Evolutionary conservation across 495 filamentous ascomycete species (phyloP).

Genomic region (Neurospora tetrasperma): DNA sequence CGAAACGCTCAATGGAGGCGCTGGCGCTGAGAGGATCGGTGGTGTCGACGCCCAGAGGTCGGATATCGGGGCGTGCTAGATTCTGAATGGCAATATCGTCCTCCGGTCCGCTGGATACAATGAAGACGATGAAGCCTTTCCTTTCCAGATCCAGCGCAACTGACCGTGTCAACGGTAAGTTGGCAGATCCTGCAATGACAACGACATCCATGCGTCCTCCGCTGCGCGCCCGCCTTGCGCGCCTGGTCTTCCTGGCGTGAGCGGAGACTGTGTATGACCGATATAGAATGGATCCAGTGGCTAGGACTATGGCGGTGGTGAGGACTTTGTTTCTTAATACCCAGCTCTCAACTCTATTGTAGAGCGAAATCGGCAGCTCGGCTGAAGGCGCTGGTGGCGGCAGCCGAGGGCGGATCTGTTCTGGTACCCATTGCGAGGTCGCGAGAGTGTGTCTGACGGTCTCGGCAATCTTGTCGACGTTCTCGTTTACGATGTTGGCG

Average conservation of each 20-base stretch:
- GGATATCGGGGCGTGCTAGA: conserved; percentile 68
- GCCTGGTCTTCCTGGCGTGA: conserved; percentile 51
- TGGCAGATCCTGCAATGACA: conserved; percentile 72
- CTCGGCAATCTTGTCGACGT: conserved; percentile 60
- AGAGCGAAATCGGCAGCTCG: conserved; percentile 22
- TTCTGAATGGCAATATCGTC: conserved; percentile 73
- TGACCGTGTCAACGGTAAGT: conserved; percentile 68
- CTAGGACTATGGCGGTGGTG: conserved; percentile 55
- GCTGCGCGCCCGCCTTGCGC: conserved; percentile 65
- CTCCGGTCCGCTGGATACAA: conserved; percentile 67
- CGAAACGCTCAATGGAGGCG: conserved; percentile 55
- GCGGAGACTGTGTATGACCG: conserved; percentile 53
- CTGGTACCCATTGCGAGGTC: conserved; percentile 57
- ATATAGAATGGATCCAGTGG: conserved; percentile 57
- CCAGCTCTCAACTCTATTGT: conserved; percentile 46
- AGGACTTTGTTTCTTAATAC: conserved; percentile 56
- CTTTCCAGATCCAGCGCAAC: conserved; percentile 79
- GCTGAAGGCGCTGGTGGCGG: conserved; percentile 33
- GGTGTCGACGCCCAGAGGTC: conserved; percentile 72
- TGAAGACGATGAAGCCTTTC: conserved; percentile 85
- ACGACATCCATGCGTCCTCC: conserved; percentile 87
- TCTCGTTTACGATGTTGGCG: conserved; percentile 65
- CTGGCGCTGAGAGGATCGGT: conserved; percentile 48
- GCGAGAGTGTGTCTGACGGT: conserved; percentile 52
- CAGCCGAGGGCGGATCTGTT: conserved; percentile 50